Base-by-base conservation (phyloP, 148 eudicot genomes). In the Talinum fruticosum region DNA sequence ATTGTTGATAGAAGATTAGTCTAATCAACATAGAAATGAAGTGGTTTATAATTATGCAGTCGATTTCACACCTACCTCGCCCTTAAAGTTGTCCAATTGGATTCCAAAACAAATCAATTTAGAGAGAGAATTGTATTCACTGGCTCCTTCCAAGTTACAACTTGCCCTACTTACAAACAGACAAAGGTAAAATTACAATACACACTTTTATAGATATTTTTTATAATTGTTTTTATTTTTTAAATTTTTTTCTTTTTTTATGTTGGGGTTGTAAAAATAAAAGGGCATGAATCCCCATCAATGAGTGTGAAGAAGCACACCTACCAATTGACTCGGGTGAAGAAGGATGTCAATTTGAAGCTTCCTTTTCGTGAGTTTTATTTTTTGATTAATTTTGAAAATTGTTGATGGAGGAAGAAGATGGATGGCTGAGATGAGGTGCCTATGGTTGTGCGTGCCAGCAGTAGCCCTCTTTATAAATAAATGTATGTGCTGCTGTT, bases 371-470 rank as follows among this genome's bases (percentile, higher is more conserved):
- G 47, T 69, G 49, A 41, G 12, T 26, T n/a, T 26, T 18, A 41
- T 14, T 66, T 65, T n/a, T 28, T 5, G 33, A 12, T 14, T n/a
- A n/a, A 54, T 24, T 62, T 2, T 0, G 10, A 59, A 62, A 62
- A 26, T 8, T 26, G n/a, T n/a, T n/a, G 34, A 61, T 1, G 5
- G 24, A 61, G 19, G 19, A 26, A 28, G 14, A 67, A 36, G 45
- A 36, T 34, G 45, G 45, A 68, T 21, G 73, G 73, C n/a, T 71
- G 49, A n/a, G 51, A 21, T 67, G 29, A 34, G 72, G 28, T 12
- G 33, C 73, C 21, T 41, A 69, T 69, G 33, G 53, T 71, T 71
- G 73, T 71, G 73, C 73, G 54, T 71, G 53, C 33, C 73, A 71
- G 73, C 73, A 41, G 23, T 0, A 41, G 23, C 32, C 34, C 66